Percentiles rank a stretch among this genome's conserved stretches.
Evolutionary conservation across 2,329 filamentous ascomycete genomes (phyloP).

Genomic region (Aspergillus sojae): DNA sequence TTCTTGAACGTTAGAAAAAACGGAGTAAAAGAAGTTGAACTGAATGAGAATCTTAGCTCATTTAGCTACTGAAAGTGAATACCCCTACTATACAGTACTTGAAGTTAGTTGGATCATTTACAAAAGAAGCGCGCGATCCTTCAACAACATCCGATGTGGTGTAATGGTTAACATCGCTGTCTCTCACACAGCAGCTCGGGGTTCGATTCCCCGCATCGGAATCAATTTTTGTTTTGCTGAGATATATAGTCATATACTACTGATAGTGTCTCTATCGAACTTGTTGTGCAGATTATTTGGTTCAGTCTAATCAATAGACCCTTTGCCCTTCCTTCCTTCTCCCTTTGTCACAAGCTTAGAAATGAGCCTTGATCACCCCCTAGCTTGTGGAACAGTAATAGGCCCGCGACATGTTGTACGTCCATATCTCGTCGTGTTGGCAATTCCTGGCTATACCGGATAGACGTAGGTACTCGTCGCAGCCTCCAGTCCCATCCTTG

Average conservation of each 20-base stretch:
- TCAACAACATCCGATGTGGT: conserved; percentile 23
- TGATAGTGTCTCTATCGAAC: neutral
- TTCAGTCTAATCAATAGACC: neutral
- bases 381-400: neutral
- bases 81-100: no score
- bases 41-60: neutral
- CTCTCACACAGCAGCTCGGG: conserved; percentile 32
- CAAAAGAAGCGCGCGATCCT: accelerated
- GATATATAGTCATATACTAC: no score
- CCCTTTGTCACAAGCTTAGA: neutral
- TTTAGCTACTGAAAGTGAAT: no score
- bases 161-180: conserved; percentile 28
- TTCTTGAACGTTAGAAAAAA: neutral
- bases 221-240: conserved; percentile 1
- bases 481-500: neutral
- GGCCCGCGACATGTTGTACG: neutral
- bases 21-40: neutral
- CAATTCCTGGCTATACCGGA: neutral
- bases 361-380: neutral
- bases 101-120: neutral
- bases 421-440: neutral
- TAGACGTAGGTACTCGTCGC: neutral
- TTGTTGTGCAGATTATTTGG: neutral
- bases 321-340: neutral
- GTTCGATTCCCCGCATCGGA: conserved; percentile 32